Conservation (phyloP, 2,329 filamentous ascomycete genomes). For the Pseudopithomyces maydicus region DNA sequence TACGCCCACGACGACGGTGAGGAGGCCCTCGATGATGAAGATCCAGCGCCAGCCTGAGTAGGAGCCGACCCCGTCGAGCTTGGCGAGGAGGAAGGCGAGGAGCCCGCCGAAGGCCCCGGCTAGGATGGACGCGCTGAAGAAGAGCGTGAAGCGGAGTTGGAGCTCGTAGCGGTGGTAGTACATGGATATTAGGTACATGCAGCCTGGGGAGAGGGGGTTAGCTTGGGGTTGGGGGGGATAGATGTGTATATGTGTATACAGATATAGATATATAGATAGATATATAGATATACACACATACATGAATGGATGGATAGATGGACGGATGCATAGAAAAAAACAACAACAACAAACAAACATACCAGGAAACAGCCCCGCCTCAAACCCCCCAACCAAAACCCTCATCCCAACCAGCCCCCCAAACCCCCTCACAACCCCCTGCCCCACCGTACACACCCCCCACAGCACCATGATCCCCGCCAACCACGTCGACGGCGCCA, state of each 20-base stretch:
- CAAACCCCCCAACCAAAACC: constrained; percentile 44
- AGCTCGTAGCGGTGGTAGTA: constrained; percentile 53
- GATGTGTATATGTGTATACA: too few species aligned
- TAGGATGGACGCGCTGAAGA: constrained; percentile 49
- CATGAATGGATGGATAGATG: background rate
- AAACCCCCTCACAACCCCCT: constrained; percentile 55
- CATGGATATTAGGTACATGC: constrained; percentile 40
- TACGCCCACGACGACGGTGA: constrained; percentile 45
- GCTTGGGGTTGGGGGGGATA: constrained; percentile 2
- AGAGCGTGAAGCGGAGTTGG: constrained; percentile 48
- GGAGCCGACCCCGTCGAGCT: constrained; percentile 61
- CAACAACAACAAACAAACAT: constrained; percentile 1
- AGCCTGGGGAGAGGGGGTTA: constrained; percentile 17
- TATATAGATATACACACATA: too few species aligned
- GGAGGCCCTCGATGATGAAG: constrained; percentile 36
- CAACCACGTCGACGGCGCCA: constrained; percentile 48
- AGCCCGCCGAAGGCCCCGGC: constrained; percentile 50
- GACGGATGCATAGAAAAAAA: too few species aligned
- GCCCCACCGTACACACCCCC: constrained; percentile 50
- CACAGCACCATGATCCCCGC: constrained; percentile 45
- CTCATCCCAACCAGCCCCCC: constrained; percentile 54
- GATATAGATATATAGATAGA: too few species aligned
- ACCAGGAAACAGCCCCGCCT: constrained; percentile 44
- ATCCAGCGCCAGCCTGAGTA: constrained; percentile 44
- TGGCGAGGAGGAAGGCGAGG: constrained; percentile 58